These are phyloP conservation scores for Mycena haematopus DNA, from an alignment of 768 basidiomycete genomes.

Conservation along the genomic window DNA sequence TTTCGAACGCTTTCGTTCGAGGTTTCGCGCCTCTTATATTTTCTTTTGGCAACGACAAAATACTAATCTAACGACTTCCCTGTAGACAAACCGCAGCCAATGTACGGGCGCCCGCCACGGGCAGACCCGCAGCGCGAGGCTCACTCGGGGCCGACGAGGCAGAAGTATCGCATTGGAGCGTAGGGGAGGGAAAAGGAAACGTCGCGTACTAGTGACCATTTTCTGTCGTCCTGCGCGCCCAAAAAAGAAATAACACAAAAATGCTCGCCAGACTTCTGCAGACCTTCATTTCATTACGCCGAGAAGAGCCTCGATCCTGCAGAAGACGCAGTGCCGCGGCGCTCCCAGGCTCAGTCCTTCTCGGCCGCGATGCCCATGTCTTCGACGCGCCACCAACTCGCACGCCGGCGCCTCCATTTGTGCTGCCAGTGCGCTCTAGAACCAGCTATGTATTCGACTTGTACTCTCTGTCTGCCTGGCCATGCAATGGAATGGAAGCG, in stretches of 20 bases:
- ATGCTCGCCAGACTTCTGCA: not conserved
- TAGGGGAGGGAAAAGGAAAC: not conserved
- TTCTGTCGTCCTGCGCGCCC: not conserved
- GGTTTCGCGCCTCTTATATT: too few relatives aligned
- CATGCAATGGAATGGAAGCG: constrained; percentile 5
- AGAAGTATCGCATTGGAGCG: constrained; percentile 12
- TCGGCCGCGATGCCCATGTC: not conserved
- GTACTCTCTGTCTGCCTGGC: too few relatives aligned
- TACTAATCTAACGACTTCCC: too few relatives aligned
- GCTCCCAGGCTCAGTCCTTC: not conserved
- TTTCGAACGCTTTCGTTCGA: not conserved
- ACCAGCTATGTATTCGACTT: too few relatives aligned
- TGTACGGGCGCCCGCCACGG: constrained; percentile 24
- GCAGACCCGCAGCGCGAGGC: constrained; percentile 30
- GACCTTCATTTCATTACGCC: not conserved
- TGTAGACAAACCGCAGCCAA: constrained; percentile 38
- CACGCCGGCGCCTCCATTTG: not conserved
- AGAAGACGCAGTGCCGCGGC: not conserved
- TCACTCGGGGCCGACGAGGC: constrained; percentile 18
- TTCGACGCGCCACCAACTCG: constrained; percentile 9
- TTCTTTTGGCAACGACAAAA: too few relatives aligned
- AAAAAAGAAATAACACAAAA: not conserved
- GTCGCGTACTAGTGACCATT: not conserved
- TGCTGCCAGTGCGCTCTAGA: not conserved
- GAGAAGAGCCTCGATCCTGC: not conserved